Evolutionary conservation across 768 basidiomycete species (phyloP).

Genomic region (Serendipita sp.): DNA sequence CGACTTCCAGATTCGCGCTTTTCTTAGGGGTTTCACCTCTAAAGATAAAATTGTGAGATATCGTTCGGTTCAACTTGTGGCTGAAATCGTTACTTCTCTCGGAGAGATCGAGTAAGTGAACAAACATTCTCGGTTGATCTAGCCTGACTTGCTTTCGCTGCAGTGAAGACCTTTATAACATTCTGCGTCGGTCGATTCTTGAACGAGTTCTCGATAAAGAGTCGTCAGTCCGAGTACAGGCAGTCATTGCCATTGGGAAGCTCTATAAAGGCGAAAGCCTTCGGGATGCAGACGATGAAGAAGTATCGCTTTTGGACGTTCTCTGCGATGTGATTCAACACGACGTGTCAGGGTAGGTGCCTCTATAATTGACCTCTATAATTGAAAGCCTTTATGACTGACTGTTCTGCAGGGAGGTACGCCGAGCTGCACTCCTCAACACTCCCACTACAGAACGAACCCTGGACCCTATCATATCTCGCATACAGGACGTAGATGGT

Average conservation of each 20-base stretch:
- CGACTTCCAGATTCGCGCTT: conserved; percentile 47
- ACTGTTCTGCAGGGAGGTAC: conserved; percentile 56
- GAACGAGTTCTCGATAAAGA: conserved; percentile 74
- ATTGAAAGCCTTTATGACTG: background rate
- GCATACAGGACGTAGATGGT: conserved; percentile 67
- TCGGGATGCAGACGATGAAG: conserved; percentile 33
- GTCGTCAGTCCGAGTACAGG: conserved; percentile 55
- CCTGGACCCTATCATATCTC: conserved; percentile 49
- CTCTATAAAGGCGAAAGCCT: conserved; percentile 56
- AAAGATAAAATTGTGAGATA: conserved; percentile 83
- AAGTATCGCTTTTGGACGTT: conserved; percentile 37
- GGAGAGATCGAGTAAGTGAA: conserved; percentile 70
- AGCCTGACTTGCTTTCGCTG: background rate
- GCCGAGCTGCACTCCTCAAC: conserved; percentile 59
- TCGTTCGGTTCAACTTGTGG: conserved; percentile 59
- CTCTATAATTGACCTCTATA: background rate
- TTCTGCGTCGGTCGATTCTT: conserved; percentile 46
- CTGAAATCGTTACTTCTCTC: conserved; percentile 63
- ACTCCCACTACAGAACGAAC: conserved; percentile 42
- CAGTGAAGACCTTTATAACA: conserved; percentile 62
- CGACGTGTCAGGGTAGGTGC: conserved; percentile 61
- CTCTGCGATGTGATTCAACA: conserved; percentile 50
- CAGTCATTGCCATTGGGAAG: conserved; percentile 63
- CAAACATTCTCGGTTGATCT: background rate
- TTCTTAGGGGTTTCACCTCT: conserved; percentile 62